These are phyloP conservation scores for Platanthera guangdongensis DNA, from an alignment of 106 monocot genomes.

Conservation along the genomic window DNA sequence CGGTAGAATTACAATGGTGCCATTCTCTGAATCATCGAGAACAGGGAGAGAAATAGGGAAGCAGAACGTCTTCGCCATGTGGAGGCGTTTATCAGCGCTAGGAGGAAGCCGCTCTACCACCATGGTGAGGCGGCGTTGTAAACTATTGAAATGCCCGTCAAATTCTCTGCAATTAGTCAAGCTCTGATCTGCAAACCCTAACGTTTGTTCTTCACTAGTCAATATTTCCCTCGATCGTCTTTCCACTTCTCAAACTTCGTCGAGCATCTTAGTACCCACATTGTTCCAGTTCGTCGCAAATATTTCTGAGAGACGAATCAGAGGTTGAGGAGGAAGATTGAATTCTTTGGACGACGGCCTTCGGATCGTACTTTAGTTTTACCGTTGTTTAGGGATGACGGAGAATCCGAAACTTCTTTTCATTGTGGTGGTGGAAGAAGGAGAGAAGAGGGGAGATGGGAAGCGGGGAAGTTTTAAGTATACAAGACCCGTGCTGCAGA, in stretches of 20 bases:
- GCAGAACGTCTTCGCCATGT: not conserved
- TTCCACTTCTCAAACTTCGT: not conserved
- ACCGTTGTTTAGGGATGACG: slow-evolving; percentile 27
- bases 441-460: slow-evolving; percentile 6
- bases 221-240: not conserved
- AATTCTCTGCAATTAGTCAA: not conserved
- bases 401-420: slow-evolving; percentile 54
- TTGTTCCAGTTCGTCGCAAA: not conserved
- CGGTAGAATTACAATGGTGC: not conserved
- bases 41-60: not conserved
- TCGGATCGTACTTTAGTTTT: not conserved
- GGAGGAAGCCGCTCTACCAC: not conserved
- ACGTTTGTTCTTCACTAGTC: not conserved
- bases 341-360: not conserved
- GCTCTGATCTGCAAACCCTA: not conserved
- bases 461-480: slow-evolving; percentile 33
- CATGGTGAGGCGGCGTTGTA: not conserved
- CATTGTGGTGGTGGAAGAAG: slow-evolving; percentile 63
- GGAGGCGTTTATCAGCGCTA: not conserved
- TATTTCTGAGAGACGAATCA: not conserved
- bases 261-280: not conserved
- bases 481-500: slow-evolving; percentile 74
- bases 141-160: not conserved
- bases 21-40: not conserved
- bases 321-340: not conserved